A percentile compares a stretch with the other conserved stretches of the same genome.
phyloP scores from a whole-genome alignment of 2,329 filamentous ascomycete species.

The Fusarium fracticaudum region DNA sequence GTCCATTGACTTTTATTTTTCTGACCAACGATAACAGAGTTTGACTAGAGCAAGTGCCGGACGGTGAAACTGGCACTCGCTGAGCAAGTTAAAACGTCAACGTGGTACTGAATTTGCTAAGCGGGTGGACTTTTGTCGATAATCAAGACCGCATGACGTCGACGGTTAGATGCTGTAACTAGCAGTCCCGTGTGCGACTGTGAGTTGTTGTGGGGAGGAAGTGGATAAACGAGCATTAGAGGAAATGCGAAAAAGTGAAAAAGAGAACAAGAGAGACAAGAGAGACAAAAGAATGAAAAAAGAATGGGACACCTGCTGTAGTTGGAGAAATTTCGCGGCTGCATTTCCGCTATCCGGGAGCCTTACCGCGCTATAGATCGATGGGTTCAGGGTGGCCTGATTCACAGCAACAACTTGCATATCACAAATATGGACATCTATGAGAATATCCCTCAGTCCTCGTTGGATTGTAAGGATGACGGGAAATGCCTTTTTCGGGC shows the following conservation, averaged over 20 bases:
- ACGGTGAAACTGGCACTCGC: conserved; percentile 3
- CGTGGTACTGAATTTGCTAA: background rate
- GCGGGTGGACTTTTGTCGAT: conserved; percentile 5
- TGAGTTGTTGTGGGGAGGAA: conserved; percentile 8
- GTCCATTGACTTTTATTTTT: background rate
- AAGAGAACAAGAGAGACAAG: background rate
- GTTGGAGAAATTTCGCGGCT: conserved; percentile 2
- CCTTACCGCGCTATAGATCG: background rate
- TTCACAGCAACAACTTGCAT: background rate
- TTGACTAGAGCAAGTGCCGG: conserved; percentile 18
- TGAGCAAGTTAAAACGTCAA: conserved; percentile 6
- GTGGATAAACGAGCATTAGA: background rate
- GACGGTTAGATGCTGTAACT: conserved; percentile 13
- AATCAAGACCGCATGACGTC: conserved; percentile 31
- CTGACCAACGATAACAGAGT: conserved; percentile 4
- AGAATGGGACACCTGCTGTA: background rate
- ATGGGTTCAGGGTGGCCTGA: background rate
- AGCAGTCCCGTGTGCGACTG: background rate
- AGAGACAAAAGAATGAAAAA: background rate
- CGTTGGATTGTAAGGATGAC: background rate
- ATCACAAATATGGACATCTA: background rate
- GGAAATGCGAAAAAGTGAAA: background rate
- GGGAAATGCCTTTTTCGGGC: background rate
- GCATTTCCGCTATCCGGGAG: conserved; percentile 11
- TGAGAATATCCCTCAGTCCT: background rate